phyloP scores from a whole-genome alignment of 768 basidiomycete species.

The Pisolithus microcarpus region DNA sequence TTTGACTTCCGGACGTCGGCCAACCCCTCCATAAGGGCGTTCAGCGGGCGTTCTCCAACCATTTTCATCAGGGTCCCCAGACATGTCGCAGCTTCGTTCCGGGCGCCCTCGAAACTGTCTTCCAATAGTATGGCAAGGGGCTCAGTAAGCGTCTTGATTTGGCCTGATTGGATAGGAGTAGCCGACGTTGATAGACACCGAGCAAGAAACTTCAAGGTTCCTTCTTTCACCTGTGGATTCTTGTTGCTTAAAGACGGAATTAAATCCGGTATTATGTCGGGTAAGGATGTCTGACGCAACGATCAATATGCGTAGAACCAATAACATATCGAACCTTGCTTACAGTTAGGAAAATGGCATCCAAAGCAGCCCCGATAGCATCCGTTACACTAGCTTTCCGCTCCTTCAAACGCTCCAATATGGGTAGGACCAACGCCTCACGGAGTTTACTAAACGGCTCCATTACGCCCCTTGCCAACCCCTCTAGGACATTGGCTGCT shows the following conservation, averaged over 20 bases:
- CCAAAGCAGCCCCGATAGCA: slow-evolving; percentile 77
- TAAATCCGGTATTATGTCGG: slow-evolving; percentile 80
- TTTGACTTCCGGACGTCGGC: slow-evolving; percentile 85
- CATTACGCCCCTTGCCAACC: slow-evolving; percentile 78
- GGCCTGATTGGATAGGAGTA: slow-evolving; percentile 59
- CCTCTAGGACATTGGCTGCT: slow-evolving; percentile 80
- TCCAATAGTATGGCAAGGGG: slow-evolving; percentile 69
- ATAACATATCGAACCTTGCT: slow-evolving; percentile 23
- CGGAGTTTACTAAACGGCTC: slow-evolving; percentile 66
- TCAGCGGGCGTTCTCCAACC: slow-evolving; percentile 88
- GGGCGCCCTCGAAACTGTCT: slow-evolving; percentile 83
- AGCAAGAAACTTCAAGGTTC: slow-evolving; percentile 78
- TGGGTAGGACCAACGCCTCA: slow-evolving; percentile 61
- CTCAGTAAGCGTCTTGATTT: slow-evolving; percentile 80
- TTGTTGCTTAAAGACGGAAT: slow-evolving; percentile 73
- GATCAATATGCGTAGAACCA: slow-evolving; percentile 3
- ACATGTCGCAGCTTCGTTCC: slow-evolving; percentile 82
- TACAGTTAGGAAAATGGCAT: slow-evolving; percentile 83
- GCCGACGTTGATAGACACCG: slow-evolving; percentile 70
- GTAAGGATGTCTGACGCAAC: slow-evolving; percentile 55
- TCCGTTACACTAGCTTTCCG: slow-evolving; percentile 88
- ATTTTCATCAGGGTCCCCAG: slow-evolving; percentile 94
- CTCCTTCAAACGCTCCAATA: slow-evolving; percentile 91
- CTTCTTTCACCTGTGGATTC: slow-evolving; percentile 96
- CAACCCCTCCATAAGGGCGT: slow-evolving; percentile 76